Base-by-base conservation (phyloP, 495 filamentous ascomycete species). In the Neurospora terricola region DNA sequence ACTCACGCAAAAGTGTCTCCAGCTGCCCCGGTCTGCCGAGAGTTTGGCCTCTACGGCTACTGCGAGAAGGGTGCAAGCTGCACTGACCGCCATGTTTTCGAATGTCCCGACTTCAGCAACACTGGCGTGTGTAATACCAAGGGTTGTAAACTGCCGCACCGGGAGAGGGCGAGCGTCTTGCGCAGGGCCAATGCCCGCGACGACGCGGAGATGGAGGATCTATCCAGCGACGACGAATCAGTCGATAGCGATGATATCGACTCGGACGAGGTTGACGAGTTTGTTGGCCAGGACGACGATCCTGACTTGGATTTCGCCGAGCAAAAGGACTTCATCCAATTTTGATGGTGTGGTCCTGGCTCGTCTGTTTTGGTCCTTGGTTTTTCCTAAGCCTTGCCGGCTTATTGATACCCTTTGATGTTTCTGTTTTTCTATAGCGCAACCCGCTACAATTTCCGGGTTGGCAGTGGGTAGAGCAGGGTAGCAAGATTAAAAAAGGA, bases 81-180 rank as follows among this genome's bases (percentile, higher is more conserved):
- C 79, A 79, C 90, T 72, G 90, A 97, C 74, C 92, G 93, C 74
- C 96, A 99, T 82, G 90, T 93, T 71, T 86, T 84, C 76, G 96
- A 98, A 80, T 99, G 96, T 78, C 96, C 96, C 66, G 93, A 98
- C 80, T 97, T 96, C 85, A 92, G 92, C 86, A 97, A 97, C 83
- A 91, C 87, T 70, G 95, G 94, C 73, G 83, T 86, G 42, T 99
- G 96, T 88, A 90, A 89, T 77, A 90, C 89, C 78, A 91, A 91
- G 81, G 90, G 90, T 40, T 99, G 96, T 85, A 90, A 89, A 77
- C 85, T 98, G 73, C 92, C 89, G 37, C 96, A 99, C 82, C 88
- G 95, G 76, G 92, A 96, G 82, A 90, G 93, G 82, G 96, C 96
- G 73, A 88, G 87, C 84, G 83, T 87, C 76, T 84, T 88, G 71